A percentile compares a stretch with the other conserved stretches of the same genome.
Conservation (phyloP, 768 basidiomycete genomes). For the Auricularia cornea region DNA sequence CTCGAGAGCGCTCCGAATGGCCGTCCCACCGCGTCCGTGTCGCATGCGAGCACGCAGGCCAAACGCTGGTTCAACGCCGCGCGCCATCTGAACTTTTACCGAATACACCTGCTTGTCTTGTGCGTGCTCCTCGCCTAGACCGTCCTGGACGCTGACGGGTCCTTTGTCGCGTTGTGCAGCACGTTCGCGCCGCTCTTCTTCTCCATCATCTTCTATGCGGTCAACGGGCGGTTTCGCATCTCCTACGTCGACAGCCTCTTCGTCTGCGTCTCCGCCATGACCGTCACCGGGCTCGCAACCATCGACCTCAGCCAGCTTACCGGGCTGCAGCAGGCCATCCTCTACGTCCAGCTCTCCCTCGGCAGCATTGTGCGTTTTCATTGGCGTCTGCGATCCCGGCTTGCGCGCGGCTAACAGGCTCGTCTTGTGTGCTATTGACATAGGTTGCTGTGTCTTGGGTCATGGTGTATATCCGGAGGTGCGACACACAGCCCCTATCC, state of each 20-base stretch:
- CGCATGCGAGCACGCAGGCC: not conserved
- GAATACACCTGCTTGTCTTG: constrained; percentile 43
- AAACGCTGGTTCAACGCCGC: not conserved
- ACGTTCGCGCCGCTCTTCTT: constrained; percentile 71
- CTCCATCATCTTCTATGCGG: constrained; percentile 74
- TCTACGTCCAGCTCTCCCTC: constrained; percentile 69
- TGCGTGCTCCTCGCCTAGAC: constrained; percentile 24
- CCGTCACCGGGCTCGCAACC: constrained; percentile 63
- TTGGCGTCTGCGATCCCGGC: not conserved
- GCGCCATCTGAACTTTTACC: constrained; percentile 38
- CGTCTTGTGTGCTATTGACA: no score
- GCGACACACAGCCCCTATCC: constrained; percentile 1
- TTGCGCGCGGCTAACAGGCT: constrained; percentile 4
- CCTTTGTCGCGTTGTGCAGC: constrained; percentile 29
- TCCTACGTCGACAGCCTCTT: constrained; percentile 72
- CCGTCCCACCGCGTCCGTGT: not conserved
- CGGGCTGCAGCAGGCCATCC: constrained; percentile 58
- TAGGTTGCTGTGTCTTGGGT: constrained; percentile 76
- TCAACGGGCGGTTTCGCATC: constrained; percentile 65
- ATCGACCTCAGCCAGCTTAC: constrained; percentile 63
- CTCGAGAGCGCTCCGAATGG: not conserved
- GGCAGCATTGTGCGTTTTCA: constrained; percentile 55
- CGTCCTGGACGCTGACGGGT: constrained; percentile 3
- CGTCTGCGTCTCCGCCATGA: constrained; percentile 69
- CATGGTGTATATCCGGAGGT: constrained; percentile 74